A percentile compares a stretch with the other conserved stretches of the same genome.
These are phyloP conservation scores for Tephrocybe sp. DNA, from an alignment of 768 basidiomycete species.

Conservation along the genomic window DNA sequence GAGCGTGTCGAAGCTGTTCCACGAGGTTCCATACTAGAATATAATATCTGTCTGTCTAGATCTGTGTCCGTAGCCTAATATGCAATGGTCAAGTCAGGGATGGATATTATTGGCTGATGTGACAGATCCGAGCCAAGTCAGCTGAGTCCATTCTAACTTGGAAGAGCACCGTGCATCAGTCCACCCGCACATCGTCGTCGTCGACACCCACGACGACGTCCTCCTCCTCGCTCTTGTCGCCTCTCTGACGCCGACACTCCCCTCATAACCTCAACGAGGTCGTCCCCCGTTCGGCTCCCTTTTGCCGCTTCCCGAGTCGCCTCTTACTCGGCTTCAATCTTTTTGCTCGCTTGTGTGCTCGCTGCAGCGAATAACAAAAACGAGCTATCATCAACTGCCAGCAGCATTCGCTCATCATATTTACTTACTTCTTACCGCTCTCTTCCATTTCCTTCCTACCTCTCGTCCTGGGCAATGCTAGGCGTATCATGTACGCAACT, in stretches of 20 bases:
- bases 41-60: conserved; percentile 2
- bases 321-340: conserved; percentile 20
- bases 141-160: conserved; percentile 16
- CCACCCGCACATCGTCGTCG: conserved; percentile 12
- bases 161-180: conserved; percentile 16
- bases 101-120: conserved; percentile 14
- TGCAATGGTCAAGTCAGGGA: conserved; percentile 15
- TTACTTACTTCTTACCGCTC: conserved; percentile 21
- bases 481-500: conserved; percentile 56
- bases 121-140: conserved; percentile 26
- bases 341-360: conserved; percentile 17
- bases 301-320: conserved; percentile 13
- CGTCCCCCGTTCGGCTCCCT: conserved; percentile 9
- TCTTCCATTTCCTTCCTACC: conserved; percentile 23
- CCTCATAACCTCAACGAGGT: neutral
- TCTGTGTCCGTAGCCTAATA: conserved; percentile 15
- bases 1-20: conserved; percentile 84
- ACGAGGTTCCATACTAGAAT: conserved; percentile 81
- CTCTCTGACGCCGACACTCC: neutral
- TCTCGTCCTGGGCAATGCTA: conserved; percentile 48
- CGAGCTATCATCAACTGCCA: conserved; percentile 4
- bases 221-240: conserved; percentile 7
- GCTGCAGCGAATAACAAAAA: conserved; percentile 8
- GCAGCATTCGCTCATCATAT: conserved; percentile 16
- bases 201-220: conserved; percentile 17